These are phyloP conservation scores for Spinellus fusiger DNA, from an alignment of 192 early-diverging fungal genomes.

Conservation along the genomic window DNA sequence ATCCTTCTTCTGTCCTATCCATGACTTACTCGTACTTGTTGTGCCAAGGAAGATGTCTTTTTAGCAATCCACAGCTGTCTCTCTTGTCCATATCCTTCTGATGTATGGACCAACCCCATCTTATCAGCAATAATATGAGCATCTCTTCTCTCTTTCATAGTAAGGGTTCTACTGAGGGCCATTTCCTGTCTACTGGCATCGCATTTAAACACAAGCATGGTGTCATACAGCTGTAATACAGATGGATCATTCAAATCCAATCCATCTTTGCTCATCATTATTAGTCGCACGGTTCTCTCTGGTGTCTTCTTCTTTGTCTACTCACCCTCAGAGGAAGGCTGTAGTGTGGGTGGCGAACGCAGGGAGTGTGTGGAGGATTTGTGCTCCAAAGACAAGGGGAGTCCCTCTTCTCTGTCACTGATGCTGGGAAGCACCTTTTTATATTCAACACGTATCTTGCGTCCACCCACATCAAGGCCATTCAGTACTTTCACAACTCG, in stretches of 20 bases:
- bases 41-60: constrained; percentile 15
- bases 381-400: neutral
- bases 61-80: constrained; percentile 40
- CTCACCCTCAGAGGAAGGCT: neutral
- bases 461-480: constrained; percentile 62
- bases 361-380: neutral
- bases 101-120: constrained; percentile 48
- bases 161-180: constrained; percentile 55
- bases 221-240: constrained; percentile 65
- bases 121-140: constrained; percentile 69
- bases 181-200: constrained; percentile 60
- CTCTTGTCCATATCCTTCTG: constrained; percentile 43
- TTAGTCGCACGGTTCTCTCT: neutral
- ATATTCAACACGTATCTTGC: constrained; percentile 75
- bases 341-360: neutral
- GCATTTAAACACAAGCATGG: constrained; percentile 65
- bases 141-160: constrained; percentile 52
- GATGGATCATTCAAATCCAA: constrained; percentile 69
- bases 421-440: constrained; percentile 67
- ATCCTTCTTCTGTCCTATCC: neutral
- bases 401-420: constrained; percentile 33
- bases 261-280: constrained; percentile 10
- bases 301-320: neutral
- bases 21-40: constrained; percentile 10
- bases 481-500: constrained; percentile 62